Evolutionary conservation across 2,329 filamentous ascomycete species (phyloP).

Genomic region (Hypoxylon sp.): DNA sequence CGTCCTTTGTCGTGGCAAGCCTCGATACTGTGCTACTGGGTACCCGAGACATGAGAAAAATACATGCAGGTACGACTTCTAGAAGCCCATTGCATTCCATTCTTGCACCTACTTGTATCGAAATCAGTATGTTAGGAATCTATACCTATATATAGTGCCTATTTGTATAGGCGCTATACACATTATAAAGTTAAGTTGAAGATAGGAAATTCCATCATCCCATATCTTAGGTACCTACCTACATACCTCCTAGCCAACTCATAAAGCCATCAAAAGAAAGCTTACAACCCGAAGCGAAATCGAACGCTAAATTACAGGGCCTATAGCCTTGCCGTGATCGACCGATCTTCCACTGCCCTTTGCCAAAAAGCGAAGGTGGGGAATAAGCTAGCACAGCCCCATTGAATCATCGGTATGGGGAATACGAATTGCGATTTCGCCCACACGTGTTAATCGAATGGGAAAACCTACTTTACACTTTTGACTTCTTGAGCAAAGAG

Average conservation of each 20-base stretch:
- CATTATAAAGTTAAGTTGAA: neutral
- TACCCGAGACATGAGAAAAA: neutral
- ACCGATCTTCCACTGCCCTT: slow-evolving; percentile 41
- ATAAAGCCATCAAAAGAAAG: slow-evolving; percentile 24
- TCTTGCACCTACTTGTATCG: neutral
- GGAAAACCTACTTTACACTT: neutral
- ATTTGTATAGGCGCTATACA: neutral
- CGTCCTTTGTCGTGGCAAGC: slow-evolving; percentile 19
- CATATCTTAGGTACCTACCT: too few relatives aligned
- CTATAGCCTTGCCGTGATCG: slow-evolving; percentile 38
- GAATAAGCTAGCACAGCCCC: slow-evolving; percentile 30
- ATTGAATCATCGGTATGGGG: slow-evolving; percentile 37
- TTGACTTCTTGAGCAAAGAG: too few relatives aligned
- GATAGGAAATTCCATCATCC: slow-evolving; percentile 25
- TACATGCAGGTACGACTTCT: slow-evolving; percentile 21
- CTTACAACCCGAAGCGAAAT: slow-evolving; percentile 14
- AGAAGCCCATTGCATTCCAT: neutral
- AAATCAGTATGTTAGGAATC: slow-evolving; percentile 2
- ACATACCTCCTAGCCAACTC: slow-evolving; percentile 31
- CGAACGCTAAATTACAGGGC: slow-evolving; percentile 16
- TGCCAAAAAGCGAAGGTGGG: slow-evolving; percentile 45
- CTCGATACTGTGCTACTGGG: slow-evolving; percentile 8
- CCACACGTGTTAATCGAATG: slow-evolving; percentile 27
- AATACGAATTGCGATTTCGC: slow-evolving; percentile 45
- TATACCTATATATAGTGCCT: neutral